Evolutionary conservation across 129 eudicot species (phyloP), one percentile per base, ranked within the genome.

Genomic region (Gnaphalium uliginosum): DNA sequence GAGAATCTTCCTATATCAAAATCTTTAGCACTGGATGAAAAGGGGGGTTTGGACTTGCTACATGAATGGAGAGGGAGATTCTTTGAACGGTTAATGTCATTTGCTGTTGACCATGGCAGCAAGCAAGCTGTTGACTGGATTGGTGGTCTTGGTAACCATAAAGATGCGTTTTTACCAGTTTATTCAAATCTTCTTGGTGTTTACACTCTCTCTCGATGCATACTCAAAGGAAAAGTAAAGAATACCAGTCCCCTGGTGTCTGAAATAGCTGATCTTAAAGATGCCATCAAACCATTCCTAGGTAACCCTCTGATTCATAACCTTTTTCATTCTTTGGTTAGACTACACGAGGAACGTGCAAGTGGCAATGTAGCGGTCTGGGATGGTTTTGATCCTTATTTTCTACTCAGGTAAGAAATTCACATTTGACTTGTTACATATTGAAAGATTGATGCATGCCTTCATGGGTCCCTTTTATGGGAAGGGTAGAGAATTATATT

Each of bases 131-230:
- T 70, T n/a, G 89, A 82, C 69, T 91, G 99, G 99, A 71, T 95
- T 64, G 97, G 97, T 58, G 97, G 99, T 24, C 78, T 95, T 78
- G 99, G 97, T 21, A 95, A 95, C 79, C 97, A 95, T 80, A 95
- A 91, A 78, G 99, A 95, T 78, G 95, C 96, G 5, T 95, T 95
- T 83, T 74, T 91, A 22, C 96, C 97, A 0, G 58, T 95, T 8
- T 95, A 95, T 76, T 93, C 89, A 21, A 95, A 91, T 83, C 84
- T 95, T 76, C 93, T 91, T 30, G 97, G 86, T 7, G 73, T 91
- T 71, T 86, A 84, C 73, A 84, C 89, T 26, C 43, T 95, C 22
- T 86, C 99, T 9, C 81, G 85, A 21, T 84, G 97, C 82, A 65
- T 91, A 19, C 66, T 78, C 18, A 22, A 41, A 5, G 81, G 63